A percentile compares a stretch with the other conserved stretches of the same genome.
Evolutionary conservation across 208 protist genomes (phyloP).

Genomic region (Spironucleus salmonicida): DNA sequence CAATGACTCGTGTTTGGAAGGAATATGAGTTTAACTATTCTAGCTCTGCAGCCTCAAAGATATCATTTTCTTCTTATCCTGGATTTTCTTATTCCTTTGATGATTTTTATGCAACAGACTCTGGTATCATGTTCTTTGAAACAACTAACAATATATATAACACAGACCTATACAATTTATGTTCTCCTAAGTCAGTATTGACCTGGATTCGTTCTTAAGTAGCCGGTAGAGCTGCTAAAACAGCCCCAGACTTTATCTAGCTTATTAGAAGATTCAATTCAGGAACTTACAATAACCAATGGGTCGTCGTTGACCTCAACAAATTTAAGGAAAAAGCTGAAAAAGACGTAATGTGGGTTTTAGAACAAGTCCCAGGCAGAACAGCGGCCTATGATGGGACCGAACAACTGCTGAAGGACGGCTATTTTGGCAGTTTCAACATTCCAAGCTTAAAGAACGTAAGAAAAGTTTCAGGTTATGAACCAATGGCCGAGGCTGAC

Average conservation of each 20-base stretch:
- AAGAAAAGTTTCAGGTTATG: neutral
- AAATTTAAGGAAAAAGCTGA: constrained; percentile 37
- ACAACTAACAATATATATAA: constrained; percentile 50
- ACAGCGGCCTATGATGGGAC: constrained; percentile 55
- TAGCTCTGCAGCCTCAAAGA: neutral
- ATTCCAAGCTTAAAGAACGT: constrained; percentile 29
- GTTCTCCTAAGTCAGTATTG: constrained; percentile 43
- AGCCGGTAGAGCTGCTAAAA: constrained; percentile 31
- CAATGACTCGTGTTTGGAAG: constrained; percentile 31
- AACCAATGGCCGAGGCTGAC: neutral
- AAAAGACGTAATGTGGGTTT: constrained; percentile 47
- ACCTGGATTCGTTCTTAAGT: constrained; percentile 29
- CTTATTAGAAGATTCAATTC: constrained; percentile 58
- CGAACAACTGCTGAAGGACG: constrained; percentile 34
- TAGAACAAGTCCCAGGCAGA: constrained; percentile 59
- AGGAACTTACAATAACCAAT: constrained; percentile 74
- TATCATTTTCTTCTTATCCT: constrained; percentile 38
- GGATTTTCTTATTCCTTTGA: constrained; percentile 40
- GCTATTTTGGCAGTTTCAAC: constrained; percentile 63
- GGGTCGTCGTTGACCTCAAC: constrained; percentile 61
- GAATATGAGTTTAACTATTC: neutral
- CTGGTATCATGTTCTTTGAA: constrained; percentile 25
- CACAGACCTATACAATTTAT: constrained; percentile 40
- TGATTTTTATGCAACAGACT: constrained; percentile 27
- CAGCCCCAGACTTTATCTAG: constrained; percentile 51